A percentile compares a stretch with the other conserved stretches of the same genome.
Evolutionary conservation across 768 basidiomycete genomes (phyloP).

Genomic region (Rubroboletus satanas): DNA sequence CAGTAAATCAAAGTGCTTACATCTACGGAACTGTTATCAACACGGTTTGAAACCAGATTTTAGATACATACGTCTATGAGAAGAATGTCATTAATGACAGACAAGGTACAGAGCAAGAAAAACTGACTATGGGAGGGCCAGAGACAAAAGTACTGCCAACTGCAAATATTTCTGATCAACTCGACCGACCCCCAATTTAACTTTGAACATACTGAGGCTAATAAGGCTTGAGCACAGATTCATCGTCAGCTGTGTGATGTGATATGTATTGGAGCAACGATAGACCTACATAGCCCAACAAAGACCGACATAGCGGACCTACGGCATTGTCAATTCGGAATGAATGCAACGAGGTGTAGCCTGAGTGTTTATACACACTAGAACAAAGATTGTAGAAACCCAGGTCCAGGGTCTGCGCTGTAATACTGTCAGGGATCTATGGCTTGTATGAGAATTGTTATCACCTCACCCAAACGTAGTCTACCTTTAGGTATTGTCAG

Average conservation of each 20-base stretch:
- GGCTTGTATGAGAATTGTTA: not conserved
- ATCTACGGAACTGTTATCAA: not conserved
- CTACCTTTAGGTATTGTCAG: not conserved
- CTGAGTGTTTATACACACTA: not conserved
- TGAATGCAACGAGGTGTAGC: too few relatives aligned
- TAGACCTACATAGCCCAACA: too few relatives aligned
- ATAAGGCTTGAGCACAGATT: not conserved
- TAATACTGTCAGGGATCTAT: not conserved
- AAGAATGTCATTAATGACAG: not conserved
- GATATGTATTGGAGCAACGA: too few relatives aligned
- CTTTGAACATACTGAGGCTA: too few relatives aligned
- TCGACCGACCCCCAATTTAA: not conserved
- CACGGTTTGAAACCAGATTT: too few relatives aligned
- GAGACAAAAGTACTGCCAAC: not conserved
- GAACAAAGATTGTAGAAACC: not conserved
- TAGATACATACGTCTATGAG: not conserved
- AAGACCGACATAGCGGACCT: too few relatives aligned
- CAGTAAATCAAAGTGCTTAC: not conserved
- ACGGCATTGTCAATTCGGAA: too few relatives aligned
- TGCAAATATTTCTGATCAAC: not conserved
- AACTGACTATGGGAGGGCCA: not conserved
- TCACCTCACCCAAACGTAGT: conserved; percentile 6
- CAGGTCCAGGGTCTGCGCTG: conserved; percentile 1
- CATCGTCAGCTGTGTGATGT: not conserved
- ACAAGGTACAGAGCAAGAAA: not conserved